Evolutionary conservation across 2,329 filamentous ascomycete species (phyloP).

Genomic region (Paraconiothyrium sp.): DNA sequence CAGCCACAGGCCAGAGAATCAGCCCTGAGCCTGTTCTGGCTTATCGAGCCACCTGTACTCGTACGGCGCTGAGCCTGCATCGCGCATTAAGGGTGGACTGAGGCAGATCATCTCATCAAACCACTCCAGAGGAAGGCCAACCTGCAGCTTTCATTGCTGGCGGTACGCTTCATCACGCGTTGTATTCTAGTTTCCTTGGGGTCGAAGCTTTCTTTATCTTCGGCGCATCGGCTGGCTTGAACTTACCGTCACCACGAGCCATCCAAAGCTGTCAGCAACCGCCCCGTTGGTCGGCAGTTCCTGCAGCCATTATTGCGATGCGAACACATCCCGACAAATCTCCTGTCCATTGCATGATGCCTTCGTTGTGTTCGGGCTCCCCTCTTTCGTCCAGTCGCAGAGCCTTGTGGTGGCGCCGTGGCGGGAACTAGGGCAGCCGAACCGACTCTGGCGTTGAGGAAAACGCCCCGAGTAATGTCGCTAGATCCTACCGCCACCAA

Average conservation of each 20-base stretch:
- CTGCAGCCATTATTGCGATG: neutral
- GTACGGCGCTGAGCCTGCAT: neutral
- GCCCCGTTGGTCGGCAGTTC: conserved; percentile 6
- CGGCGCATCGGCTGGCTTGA: neutral
- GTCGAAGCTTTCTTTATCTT: neutral
- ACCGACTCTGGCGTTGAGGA: conserved; percentile 6
- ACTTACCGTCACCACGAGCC: neutral
- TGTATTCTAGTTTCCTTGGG: neutral
- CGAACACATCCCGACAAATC: neutral
- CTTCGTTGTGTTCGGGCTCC: neutral
- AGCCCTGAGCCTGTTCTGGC: neutral
- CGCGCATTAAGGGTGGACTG: neutral
- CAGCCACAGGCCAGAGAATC: neutral
- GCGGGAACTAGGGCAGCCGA: conserved; percentile 6
- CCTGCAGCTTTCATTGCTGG: conserved; percentile 1
- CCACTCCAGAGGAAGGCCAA: neutral
- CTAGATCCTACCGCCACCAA: conserved; percentile 17
- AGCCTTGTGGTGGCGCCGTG: neutral
- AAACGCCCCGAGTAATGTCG: conserved; percentile 16
- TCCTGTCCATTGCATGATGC: conserved; percentile 2
- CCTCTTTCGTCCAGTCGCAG: neutral
- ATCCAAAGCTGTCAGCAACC: conserved; percentile 11
- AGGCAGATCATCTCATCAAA: neutral
- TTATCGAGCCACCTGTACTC: neutral
- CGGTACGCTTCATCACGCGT: neutral